phyloP scores from a whole-genome alignment of 495 filamentous ascomycete genomes.

The Delitschia confertaspora region DNA sequence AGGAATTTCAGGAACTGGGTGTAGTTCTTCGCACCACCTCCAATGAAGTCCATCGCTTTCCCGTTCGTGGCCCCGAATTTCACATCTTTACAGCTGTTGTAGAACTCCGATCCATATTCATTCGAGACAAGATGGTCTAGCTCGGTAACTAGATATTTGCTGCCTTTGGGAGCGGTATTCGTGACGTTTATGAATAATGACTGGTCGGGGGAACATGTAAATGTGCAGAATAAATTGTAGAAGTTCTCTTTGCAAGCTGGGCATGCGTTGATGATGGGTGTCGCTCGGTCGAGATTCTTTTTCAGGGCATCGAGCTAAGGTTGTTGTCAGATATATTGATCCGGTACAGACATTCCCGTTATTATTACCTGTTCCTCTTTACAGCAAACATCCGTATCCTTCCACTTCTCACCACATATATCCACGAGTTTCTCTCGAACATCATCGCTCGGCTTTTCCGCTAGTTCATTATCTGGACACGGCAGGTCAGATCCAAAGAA shows the following conservation, averaged over 20 bases:
- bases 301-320: constrained; percentile 70
- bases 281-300: constrained; percentile 75
- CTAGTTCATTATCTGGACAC: constrained; percentile 85
- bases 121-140: constrained; percentile 83
- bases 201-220: constrained; percentile 95
- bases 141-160: constrained; percentile 72
- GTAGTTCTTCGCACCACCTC: constrained; percentile 89
- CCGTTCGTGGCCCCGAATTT: constrained; percentile 91
- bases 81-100: constrained; percentile 95
- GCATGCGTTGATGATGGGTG: constrained; percentile 80
- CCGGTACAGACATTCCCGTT: too few relatives aligned
- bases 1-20: constrained; percentile 76
- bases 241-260: constrained; percentile 96
- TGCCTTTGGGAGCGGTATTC: constrained; percentile 52
- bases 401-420: constrained; percentile 82
- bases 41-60: constrained; percentile 88
- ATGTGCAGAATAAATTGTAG: constrained; percentile 94
- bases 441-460: constrained; percentile 58
- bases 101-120: constrained; percentile 82
- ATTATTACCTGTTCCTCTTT: constrained; percentile 60
- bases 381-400: constrained; percentile 74
- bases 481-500: constrained; percentile 82
- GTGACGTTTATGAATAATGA: constrained; percentile 94
- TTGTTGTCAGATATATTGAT: constrained; percentile 36
- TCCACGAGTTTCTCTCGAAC: constrained; percentile 68